These are phyloP conservation scores for Hirsutella rhossiliensis DNA, from an alignment of 2,329 filamentous ascomycete species.

Conservation along the genomic window DNA sequence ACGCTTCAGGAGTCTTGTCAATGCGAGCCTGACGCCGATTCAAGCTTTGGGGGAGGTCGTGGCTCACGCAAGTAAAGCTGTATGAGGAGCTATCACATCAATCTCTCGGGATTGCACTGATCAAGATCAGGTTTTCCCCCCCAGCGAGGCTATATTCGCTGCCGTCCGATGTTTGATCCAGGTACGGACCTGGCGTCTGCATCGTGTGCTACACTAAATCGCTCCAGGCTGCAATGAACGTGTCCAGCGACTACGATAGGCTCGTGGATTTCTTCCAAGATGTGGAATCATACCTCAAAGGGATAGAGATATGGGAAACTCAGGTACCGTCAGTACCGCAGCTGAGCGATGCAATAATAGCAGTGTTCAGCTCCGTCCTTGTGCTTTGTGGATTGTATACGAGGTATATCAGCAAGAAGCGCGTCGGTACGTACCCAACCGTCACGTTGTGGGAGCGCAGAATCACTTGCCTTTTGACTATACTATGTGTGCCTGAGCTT, in stretches of 20 bases:
- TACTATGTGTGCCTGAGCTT: too few species aligned
- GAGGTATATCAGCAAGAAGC: slow-evolving; percentile 3
- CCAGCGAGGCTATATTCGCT: slow-evolving; percentile 5
- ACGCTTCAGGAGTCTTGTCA: slow-evolving; percentile 4
- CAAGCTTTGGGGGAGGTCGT: slow-evolving; percentile 3
- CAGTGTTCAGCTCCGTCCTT: slow-evolving; percentile 4
- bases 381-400: slow-evolving; percentile 5
- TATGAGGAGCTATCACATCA: not conserved
- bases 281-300: slow-evolving; percentile 3
- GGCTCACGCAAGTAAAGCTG: slow-evolving; percentile 4
- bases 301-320: slow-evolving; percentile 3
- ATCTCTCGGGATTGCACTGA: not conserved
- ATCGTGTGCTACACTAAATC: not conserved
- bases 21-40: slow-evolving; percentile 3
- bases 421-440: slow-evolving; percentile 3
- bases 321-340: slow-evolving; percentile 3
- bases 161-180: slow-evolving; percentile 3
- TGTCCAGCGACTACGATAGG: slow-evolving; percentile 4
- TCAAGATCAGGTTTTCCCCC: slow-evolving; percentile 2
- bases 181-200: not conserved
- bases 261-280: slow-evolving; percentile 4
- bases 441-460: too few species aligned
- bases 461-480: too few species aligned
- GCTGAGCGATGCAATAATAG: slow-evolving; percentile 1
- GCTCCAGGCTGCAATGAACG: slow-evolving; percentile 1